Base-by-base conservation (phyloP, 1,139 yeast genomes). In the Pneumocystis jirovecii region DNA sequence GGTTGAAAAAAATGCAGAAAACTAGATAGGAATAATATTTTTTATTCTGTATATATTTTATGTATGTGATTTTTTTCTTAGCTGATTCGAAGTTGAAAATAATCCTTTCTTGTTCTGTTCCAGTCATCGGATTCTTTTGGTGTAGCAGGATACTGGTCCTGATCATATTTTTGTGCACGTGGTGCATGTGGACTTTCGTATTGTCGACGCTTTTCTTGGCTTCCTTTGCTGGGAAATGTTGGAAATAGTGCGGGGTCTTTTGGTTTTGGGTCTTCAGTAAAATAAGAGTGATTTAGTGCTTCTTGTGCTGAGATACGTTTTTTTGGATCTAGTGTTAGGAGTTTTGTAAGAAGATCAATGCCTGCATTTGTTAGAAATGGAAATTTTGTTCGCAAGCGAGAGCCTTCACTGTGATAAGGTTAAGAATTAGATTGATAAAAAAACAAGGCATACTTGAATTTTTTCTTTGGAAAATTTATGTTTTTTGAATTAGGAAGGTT, bases 321-420 rank as follows among this genome's bases (percentile, higher is more conserved):
- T n/a, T 85, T 80, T 0, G 99, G 98, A 73, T 95, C 96, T 73
- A 90, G 91, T 66, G 82, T 86, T 60, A 95, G 75, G 61, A 95
- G 75, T 56, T 82, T 81, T 56, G 82, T 77, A 45, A 95, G 76
- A 35, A 95, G 77, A 65, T 83, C 81, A 40, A 87, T 79, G 65
- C 96, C 90, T 5, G 67, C 63, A 1, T 66, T 57, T 10, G 70
- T 65, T 3, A 70, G 45, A 12, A 65, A 61, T 2, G 69, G 68
- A 35, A 68, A 65, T 60, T 65, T 65, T 17, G 67, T 29, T 29
- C 67, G 66, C n/a, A 69, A 62, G 37, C 66, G 61, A 3, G 61
- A n/a, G 60, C 69, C 61, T 65, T 66, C 17, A 64, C 45, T 31
- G 56, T 31, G n/a, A 64, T 45, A 8, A 60, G 34, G 15, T 44